Evolutionary conservation across 2,329 filamentous ascomycete species (phyloP), one percentile per base, ranked within the genome.

Genomic region (Aspergillus ibericus): DNA sequence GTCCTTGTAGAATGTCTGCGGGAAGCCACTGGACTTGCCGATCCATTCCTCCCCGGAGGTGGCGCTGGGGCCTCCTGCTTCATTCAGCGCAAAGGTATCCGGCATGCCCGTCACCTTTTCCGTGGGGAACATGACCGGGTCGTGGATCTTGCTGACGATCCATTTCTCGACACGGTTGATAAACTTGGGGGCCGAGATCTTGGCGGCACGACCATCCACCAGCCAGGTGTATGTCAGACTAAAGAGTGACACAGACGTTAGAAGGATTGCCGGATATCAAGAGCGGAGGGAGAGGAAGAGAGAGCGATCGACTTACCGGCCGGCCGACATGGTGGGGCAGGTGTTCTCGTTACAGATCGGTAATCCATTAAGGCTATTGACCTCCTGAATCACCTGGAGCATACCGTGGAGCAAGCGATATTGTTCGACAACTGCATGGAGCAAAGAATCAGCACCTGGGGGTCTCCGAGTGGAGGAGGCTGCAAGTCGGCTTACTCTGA

Each of bases 201-300:
- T 93, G 64, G 96, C 92, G 10, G 93, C 92, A 72, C 89, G 87
- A 69, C 91, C 88, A 65, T 88, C 88, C 77, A 97, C 96, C 55
- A 98, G 85, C 93, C 93, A 98, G 50, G 93, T 97, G 76, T 96
- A 98, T 25, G 92, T 96, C 76, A 96, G 89, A 69, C 95, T 96
- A 47, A 47, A 48, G 18, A 66, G 58, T 20, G 25, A 40, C 8
- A 20, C n/a, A 15, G 18, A 56, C 40, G 62, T 71, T 56, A 71
- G 65, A 25, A 15, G 34, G 34, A 22, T 53, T 44, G 32, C 9
- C 22, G 8, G 6, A 20, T 25, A 8, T 20, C 34, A 18, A 40
- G 12, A 13, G 35, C 18, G 47, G 22, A 32, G 2, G 9, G 22
- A 15, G 32, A 29, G 32, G n/a, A n/a, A 34, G 40, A 18, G 12